Base-by-base conservation (phyloP, 192 early-diverging fungal genomes). In the Umbelopsis ramanniana region DNA sequence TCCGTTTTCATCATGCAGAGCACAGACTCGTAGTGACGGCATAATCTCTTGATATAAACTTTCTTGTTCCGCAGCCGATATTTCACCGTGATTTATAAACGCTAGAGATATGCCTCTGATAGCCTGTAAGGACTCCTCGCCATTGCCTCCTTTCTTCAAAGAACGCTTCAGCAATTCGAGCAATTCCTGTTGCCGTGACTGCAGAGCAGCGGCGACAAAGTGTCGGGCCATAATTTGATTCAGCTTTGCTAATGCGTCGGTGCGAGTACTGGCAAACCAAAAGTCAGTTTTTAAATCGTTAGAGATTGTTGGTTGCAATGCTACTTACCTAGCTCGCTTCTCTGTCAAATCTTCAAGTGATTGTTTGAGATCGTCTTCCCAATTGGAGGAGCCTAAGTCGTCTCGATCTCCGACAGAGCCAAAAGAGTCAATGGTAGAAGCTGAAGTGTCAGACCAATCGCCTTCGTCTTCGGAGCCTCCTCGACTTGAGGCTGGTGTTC, bases 101-200 rank as follows among this genome's bases (percentile, higher is more conserved):
- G 75, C 53, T 15, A 88, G 70, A 4, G 82, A 66, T 21, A 88
- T 80, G 2, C 76, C 86, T 70, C 77, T 74, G 11, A 77, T 75
- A 24, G 86, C 86, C 35, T 82, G 73, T 47, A 71, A 68, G 47
- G 72, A 72, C 66, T 87, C 86, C 45, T 78, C 74, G 6, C 57
- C 57, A 37, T 67, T 72, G 29, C 77, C 74, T 22, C 74, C 76
- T 60, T 85, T 85, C 45, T 78, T 81, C 12, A 84, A 73, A n/a
- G 85, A 83, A 19, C 82, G 80, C 45, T 83, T 86, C 63, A 92
- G 76, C 10, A 84, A 53, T 17, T 89, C 86, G 66, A 92, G 78
- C 9, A 87, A 52, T 19, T 84, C 82, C 57, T 89, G 75, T 7
- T 82, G 72, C 48, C 82, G 82, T 19, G 74, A 71, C 21, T 87